Base-by-base conservation (phyloP, 2,329 filamentous ascomycete species). In the Thelonectria discophora region DNA sequence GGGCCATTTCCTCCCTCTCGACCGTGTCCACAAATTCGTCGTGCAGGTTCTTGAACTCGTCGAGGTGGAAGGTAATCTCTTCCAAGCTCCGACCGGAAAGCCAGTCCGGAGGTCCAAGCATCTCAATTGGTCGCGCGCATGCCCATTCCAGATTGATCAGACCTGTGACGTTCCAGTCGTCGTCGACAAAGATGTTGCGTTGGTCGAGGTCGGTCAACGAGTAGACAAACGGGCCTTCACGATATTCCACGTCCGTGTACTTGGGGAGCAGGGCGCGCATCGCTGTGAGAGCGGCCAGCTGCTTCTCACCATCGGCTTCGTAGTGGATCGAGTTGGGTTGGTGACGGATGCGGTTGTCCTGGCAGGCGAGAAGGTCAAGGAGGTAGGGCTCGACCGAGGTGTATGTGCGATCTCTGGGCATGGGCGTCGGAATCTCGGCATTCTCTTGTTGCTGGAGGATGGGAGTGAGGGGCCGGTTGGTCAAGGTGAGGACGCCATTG, bases 171-270 rank as follows among this genome's bases (percentile, higher is more conserved):
- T 75, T 70, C 73, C 74, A 77, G 40, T 76, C 52, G 13, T 70
- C 51, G 55, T 78, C 75, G 5, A 78, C 74, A 51, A 78, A 73
- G 13, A 78, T 75, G 56, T 81, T 81, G 58, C 76, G 76, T 48
- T 71, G 66, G 46, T 79, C 77, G 18, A 80, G 60, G 61, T 81
- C 78, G 20, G 76, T 79, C 10, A 81, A 70, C 2, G 55, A 62
- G 50, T 71, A 68, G 12, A 75, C 50, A 55, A 77, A 80, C 2
- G 75, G 77, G 1, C 77, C 76, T 20, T 72, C 43, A 3, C 73
- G 67, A 11, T 55, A 34, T 18, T 63, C 50, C 7, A 37, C 66
- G 32, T 63, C 34, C 21, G 71, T 61, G 37, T 71, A 69, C 21
- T 65, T 63, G 8, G 67, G 66, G 21, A 72, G 45, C 15, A 70